Conservation (phyloP, 2,329 filamentous ascomycete species). For the Helminthosporium solani region DNA sequence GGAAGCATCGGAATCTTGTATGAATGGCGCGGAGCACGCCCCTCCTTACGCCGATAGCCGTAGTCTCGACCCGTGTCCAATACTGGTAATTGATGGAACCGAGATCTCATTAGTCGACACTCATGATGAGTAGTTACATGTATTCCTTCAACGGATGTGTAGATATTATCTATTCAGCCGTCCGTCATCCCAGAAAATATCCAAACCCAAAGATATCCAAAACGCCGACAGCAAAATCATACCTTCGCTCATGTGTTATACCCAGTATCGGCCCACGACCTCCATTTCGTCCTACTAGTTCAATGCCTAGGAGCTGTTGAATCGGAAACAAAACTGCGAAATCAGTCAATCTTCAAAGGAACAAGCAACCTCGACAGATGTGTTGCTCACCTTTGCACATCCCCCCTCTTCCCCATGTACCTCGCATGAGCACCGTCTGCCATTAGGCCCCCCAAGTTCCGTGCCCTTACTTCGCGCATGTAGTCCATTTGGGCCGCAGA, state of each 20-base stretch:
- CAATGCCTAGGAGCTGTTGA: neutral
- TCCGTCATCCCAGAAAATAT: too few species aligned
- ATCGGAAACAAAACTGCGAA: neutral
- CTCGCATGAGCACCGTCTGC: slow-evolving; percentile 1
- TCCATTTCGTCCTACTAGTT: neutral
- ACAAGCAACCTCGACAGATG: neutral
- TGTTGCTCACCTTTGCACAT: neutral
- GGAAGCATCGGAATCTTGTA: neutral
- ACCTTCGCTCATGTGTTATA: neutral
- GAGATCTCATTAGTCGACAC: neutral
- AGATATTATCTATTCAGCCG: neutral
- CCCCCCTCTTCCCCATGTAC: neutral
- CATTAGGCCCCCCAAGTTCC: slow-evolving; percentile 18
- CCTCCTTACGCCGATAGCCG: too few species aligned
- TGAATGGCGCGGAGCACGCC: neutral
- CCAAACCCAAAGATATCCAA: neutral
- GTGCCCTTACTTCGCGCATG: slow-evolving; percentile 33
- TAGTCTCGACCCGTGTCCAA: too few species aligned
- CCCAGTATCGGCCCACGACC: neutral
- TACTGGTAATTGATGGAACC: neutral
- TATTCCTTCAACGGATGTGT: neutral
- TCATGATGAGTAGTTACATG: neutral
- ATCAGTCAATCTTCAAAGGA: neutral
- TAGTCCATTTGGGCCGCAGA: slow-evolving; percentile 34
- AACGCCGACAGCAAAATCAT: neutral